Evolutionary conservation across 83 land plant genomes (phyloP).

Genomic region (Isoetes engelmannii): DNA sequence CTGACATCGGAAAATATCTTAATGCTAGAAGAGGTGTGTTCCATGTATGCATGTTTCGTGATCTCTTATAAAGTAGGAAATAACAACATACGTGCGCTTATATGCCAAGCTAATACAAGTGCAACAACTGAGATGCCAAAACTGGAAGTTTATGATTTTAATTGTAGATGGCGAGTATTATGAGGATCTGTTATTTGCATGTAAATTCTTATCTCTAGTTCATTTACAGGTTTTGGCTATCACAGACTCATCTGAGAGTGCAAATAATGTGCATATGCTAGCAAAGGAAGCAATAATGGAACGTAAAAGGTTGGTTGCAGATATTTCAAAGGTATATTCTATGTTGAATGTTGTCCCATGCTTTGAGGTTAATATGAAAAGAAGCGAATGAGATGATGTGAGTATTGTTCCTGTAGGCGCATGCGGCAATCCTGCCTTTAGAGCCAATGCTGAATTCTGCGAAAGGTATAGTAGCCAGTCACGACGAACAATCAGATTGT

Average conservation of each 20-base stretch:
- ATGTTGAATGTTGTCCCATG: background rate
- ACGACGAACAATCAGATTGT: slow-evolving; percentile 6
- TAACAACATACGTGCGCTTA: background rate
- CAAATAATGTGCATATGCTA: slow-evolving; percentile 71
- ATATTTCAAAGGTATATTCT: slow-evolving; percentile 61
- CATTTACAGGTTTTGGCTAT: slow-evolving; percentile 73
- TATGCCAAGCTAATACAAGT: background rate
- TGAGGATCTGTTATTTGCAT: slow-evolving; percentile 1
- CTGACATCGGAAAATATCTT: slow-evolving; percentile 83
- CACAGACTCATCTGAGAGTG: slow-evolving; percentile 50
- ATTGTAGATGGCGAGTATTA: background rate
- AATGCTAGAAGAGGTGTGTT: slow-evolving; percentile 89
- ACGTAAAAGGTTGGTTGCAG: slow-evolving; percentile 52
- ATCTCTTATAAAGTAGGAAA: background rate
- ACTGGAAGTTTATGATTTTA: background rate
- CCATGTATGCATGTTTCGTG: background rate
- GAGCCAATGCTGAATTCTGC: slow-evolving; percentile 67
- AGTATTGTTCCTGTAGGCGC: slow-evolving; percentile 41
- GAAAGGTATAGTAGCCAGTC: slow-evolving; percentile 39
- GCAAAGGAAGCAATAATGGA: slow-evolving; percentile 72
- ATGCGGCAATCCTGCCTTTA: slow-evolving; percentile 57
- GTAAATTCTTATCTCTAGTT: background rate
- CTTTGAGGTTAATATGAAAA: too few species aligned
- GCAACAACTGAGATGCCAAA: background rate
- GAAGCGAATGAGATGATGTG: background rate